Base-by-base conservation (phyloP, 768 basidiomycete species). In the Hericium alpestre region DNA sequence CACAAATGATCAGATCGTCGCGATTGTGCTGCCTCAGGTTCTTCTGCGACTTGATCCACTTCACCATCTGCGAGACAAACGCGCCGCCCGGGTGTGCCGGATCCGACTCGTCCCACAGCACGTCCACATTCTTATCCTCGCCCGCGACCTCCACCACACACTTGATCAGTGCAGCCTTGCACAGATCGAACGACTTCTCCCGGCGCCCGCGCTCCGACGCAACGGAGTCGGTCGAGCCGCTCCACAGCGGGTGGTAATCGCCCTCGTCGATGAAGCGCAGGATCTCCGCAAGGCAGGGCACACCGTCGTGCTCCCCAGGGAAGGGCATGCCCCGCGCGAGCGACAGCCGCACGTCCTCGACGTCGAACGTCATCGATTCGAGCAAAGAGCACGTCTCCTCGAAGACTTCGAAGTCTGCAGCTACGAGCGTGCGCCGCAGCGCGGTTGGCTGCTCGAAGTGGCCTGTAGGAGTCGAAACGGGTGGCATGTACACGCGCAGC, bases 121-220 rank as follows among this genome's bases (percentile, higher is more conserved):
- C 79, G 52, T 90, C 84, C 59, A 79, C 79, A 61, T 89, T 91
- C 61, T 78, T 80, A 60, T 87, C 86, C 66, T 91, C 87, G 40
- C 90, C 90, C 9, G 89, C 82, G 41, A 88, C 82, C 65, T 92
- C 91, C 27, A 94, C 90, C 15, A 93, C 80, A 2, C 86, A 81
- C 64, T 92, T 91, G 69, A 93, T 84, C 9, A 93, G 73, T 0
- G 89, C 90, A 3, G 85, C 87, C 70, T 93, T 94, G 72, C 90
- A 90, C 27, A 84, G 79, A 61, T 84, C 82, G 60, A 94, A 87
- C 2, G 79, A 76, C 66, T 86, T 86, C 67, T 87, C 81, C 69
- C 80, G 84, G 51, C 74, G 71, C 58, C 76, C 74, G 58, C 73
- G 73, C 56, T 87, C 32, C 32, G 32, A 32, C 6, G 32, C 6